Conservation (phyloP, 345 rosid species). For the Populus tremula region DNA sequence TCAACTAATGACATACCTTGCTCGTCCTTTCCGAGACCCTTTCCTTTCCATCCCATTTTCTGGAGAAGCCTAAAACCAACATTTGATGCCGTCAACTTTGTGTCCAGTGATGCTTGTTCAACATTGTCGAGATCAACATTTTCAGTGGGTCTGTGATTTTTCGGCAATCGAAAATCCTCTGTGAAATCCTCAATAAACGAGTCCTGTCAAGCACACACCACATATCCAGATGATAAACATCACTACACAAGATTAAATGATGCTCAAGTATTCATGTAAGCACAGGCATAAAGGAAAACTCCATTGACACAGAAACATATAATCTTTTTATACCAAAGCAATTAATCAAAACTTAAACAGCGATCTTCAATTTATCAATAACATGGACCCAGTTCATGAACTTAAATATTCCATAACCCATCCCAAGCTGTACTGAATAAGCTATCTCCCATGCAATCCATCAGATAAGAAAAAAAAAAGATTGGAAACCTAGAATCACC, state of each 20-base stretch:
- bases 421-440: not conserved
- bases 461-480: not conserved
- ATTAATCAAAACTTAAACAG: no score
- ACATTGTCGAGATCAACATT: conserved; percentile 85
- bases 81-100: conserved; percentile 73
- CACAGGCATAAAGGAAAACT: not conserved
- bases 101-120: conserved; percentile 85
- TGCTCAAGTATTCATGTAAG: not conserved
- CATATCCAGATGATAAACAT: conserved; percentile 7
- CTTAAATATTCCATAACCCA: no score
- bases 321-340: no score
- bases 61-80: conserved; percentile 92
- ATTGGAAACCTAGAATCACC: not conserved
- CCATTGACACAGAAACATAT: not conserved
- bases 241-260: not conserved
- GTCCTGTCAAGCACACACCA: conserved; percentile 45
- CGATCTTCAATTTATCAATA: no score
- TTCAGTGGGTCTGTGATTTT: conserved; percentile 63
- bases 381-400: no score
- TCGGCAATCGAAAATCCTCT: conserved; percentile 75
- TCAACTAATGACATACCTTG: conserved; percentile 49
- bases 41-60: conserved; percentile 99
- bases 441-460: not conserved
- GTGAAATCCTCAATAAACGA: conserved; percentile 62
- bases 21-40: conserved; percentile 93